Conservation (phyloP, 768 basidiomycete genomes). For the Tricholoma sp. region DNA sequence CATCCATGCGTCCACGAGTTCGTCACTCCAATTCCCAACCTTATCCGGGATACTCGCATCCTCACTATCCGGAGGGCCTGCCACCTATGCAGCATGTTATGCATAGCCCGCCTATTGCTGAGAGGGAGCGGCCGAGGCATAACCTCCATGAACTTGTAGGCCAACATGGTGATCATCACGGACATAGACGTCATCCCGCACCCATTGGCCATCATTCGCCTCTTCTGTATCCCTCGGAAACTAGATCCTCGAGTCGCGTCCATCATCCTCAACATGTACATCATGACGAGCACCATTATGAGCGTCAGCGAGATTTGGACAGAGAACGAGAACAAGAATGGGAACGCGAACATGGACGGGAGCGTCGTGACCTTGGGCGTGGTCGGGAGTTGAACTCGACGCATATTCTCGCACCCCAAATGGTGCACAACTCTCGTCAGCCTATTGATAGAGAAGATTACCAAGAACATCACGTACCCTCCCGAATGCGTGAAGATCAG, state of each 20-base stretch:
- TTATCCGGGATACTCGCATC: constrained; percentile 32
- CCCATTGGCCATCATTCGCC: constrained; percentile 32
- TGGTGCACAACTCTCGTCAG: constrained; percentile 30
- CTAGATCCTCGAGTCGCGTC: constrained; percentile 35
- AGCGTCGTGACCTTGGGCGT: constrained; percentile 27
- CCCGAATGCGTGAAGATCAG: constrained; percentile 33
- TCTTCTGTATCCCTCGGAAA: constrained; percentile 28
- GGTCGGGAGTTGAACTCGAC: constrained; percentile 21
- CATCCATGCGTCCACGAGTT: constrained; percentile 42
- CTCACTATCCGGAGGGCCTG: constrained; percentile 43
- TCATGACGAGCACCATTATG: constrained; percentile 51
- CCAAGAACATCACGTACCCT: constrained; percentile 26
- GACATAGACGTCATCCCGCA: constrained; percentile 22
- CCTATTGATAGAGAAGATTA: constrained; percentile 26
- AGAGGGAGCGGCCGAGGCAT: constrained; percentile 41
- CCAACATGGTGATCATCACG: constrained; percentile 29
- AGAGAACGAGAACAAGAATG: constrained; percentile 36
- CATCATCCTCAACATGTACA: constrained; percentile 68
- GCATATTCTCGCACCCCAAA: constrained; percentile 38
- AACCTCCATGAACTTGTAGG: constrained; percentile 38
- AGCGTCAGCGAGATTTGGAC: constrained; percentile 40
- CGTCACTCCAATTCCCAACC: constrained; percentile 36
- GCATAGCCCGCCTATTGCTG: constrained; percentile 48
- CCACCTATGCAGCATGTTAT: constrained; percentile 40
- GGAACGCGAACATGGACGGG: constrained; percentile 38